phyloP scores from a whole-genome alignment of 345 rosid genomes.

The Moringa oleifera region DNA sequence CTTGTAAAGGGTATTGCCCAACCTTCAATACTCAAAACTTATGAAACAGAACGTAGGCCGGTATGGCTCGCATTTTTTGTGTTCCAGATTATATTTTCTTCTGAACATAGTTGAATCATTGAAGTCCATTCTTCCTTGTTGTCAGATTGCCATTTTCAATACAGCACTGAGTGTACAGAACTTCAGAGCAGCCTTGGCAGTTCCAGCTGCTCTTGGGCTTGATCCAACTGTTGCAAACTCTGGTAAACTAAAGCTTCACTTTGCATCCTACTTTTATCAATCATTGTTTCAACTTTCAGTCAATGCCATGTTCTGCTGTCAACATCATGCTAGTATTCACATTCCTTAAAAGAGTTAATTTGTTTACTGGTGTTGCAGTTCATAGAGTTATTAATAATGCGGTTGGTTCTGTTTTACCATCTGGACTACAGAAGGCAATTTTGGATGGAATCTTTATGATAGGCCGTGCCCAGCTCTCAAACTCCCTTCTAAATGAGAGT shows the following conservation, averaged over 20 bases:
- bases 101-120: constrained; percentile 17
- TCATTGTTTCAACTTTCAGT: constrained; percentile 4
- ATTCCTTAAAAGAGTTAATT: neutral
- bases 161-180: constrained; percentile 82
- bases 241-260: constrained; percentile 34
- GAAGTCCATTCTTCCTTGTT: constrained; percentile 17
- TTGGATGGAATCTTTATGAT: constrained; percentile 71
- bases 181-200: constrained; percentile 86
- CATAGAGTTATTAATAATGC: constrained; percentile 52
- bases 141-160: constrained; percentile 73
- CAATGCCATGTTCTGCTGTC: neutral
- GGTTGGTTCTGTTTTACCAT: constrained; percentile 64
- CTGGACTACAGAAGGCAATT: constrained; percentile 58
- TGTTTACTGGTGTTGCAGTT: constrained; percentile 38
- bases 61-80: constrained; percentile 37
- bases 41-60: constrained; percentile 85
- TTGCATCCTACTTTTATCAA: constrained; percentile 16
- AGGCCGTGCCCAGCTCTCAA: constrained; percentile 90
- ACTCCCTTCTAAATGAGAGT: constrained; percentile 56
- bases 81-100: constrained; percentile 7
- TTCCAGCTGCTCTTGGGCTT: constrained; percentile 86
- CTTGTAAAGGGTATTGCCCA: constrained; percentile 54
- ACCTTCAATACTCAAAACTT: constrained; percentile 58
- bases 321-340: constrained; percentile 3
- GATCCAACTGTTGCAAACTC: constrained; percentile 77